Conservation (phyloP, 1,284 basidiomycete genomes). For the Meripilus lineatus region DNA sequence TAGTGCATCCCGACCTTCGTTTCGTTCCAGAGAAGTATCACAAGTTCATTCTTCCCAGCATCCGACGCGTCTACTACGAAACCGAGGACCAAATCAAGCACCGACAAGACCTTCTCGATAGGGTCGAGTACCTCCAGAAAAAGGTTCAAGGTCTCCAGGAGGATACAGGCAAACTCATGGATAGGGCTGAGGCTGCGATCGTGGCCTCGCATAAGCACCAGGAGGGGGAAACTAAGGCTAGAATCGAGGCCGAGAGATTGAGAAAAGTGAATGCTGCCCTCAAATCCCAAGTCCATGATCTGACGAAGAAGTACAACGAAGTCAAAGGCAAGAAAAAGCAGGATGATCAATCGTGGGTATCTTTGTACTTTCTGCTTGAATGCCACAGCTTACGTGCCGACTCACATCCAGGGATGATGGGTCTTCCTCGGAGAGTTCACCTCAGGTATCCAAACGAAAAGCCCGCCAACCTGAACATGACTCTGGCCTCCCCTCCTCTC, state of each 20-base stretch:
- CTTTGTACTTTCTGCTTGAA: background rate
- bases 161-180: conserved; percentile 38
- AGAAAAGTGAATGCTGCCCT: conserved; percentile 24
- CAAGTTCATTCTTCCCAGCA: conserved; percentile 44
- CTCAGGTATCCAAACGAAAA: too few relatives aligned
- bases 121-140: conserved; percentile 29
- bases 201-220: conserved; percentile 25
- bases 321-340: conserved; percentile 13
- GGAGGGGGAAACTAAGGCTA: conserved; percentile 30
- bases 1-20: conserved; percentile 38
- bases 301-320: conserved; percentile 24
- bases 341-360: conserved; percentile 13
- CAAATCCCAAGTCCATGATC: conserved; percentile 21
- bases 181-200: conserved; percentile 34
- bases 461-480: too few relatives aligned
- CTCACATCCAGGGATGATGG: background rate
- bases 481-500: too few relatives aligned
- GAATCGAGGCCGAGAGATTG: conserved; percentile 23
- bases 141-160: conserved; percentile 30
- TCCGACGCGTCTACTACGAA: conserved; percentile 57
- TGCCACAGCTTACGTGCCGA: background rate
- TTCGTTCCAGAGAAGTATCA: conserved; percentile 59
- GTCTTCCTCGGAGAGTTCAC: too few relatives aligned
- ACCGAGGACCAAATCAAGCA: conserved; percentile 13
- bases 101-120: conserved; percentile 22